Conservation (phyloP, 2,329 filamentous ascomycete species). For the Venturia aucupariae region DNA sequence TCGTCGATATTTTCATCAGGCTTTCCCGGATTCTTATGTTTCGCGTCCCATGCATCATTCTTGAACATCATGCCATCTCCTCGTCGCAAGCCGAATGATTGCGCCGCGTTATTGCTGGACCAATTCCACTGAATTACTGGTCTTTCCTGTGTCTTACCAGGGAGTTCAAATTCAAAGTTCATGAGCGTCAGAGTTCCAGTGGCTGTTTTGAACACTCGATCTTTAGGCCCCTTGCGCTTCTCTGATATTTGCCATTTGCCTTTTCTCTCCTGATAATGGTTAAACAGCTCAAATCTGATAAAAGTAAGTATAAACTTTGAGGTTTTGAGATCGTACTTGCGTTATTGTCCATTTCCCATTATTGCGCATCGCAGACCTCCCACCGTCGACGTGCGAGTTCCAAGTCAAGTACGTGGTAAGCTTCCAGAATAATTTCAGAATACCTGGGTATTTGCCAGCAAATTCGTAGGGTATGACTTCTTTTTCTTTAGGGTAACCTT, state of each 20-base stretch:
- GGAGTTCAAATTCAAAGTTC: neutral
- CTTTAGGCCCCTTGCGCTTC: neutral
- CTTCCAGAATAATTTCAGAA: neutral
- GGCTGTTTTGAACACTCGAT: neutral
- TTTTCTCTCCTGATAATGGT: neutral
- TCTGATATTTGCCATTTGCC: neutral
- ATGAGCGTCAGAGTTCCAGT: neutral
- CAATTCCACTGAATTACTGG: neutral
- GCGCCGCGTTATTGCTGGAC: neutral
- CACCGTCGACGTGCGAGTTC: neutral
- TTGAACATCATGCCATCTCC: neutral
- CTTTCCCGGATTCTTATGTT: neutral
- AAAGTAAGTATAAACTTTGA: neutral
- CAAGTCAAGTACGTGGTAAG: neutral
- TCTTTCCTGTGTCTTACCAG: neutral
- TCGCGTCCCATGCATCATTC: neutral
- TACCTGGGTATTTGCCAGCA: neutral
- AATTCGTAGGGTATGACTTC: neutral
- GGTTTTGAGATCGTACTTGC: neutral
- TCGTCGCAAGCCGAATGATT: neutral
- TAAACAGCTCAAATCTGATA: neutral
- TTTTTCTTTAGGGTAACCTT: neutral
- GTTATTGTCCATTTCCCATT: neutral
- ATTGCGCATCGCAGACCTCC: neutral
- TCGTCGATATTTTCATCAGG: neutral